A percentile compares a stretch with the other conserved stretches of the same genome.
phyloP scores from a whole-genome alignment of 257 asterid genomes.

The Capsicum chinense region DNA sequence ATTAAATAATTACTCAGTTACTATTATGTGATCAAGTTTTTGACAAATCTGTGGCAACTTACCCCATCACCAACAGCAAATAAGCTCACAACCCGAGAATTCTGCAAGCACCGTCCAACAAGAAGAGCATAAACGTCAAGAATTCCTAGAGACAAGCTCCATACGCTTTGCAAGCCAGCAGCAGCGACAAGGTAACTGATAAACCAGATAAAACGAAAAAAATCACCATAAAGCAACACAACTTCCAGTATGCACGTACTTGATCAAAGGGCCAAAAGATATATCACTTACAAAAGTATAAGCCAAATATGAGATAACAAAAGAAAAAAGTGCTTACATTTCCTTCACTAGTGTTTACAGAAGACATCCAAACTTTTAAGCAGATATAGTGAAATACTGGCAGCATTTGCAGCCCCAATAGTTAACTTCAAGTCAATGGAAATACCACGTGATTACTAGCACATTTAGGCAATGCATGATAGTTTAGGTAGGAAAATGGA shows the following conservation, averaged over 20 bases:
- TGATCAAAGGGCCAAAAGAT: neutral
- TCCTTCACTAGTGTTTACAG: neutral
- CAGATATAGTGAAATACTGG: constrained; percentile 5
- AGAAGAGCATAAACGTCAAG: constrained; percentile 85
- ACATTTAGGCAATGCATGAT: neutral
- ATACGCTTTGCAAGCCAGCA: constrained; percentile 87
- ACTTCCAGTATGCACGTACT: neutral
- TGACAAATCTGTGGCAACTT: constrained; percentile 40
- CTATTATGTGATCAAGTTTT: neutral
- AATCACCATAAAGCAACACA: neutral
- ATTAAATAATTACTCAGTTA: neutral
- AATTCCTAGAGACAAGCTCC: constrained; percentile 88
- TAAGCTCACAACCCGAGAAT: constrained; percentile 66
- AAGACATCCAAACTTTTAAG: neutral
- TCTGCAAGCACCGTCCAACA: constrained; percentile 89
- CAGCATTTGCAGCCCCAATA: neutral
- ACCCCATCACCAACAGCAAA: constrained; percentile 99
- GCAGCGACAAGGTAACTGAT: constrained; percentile 97
- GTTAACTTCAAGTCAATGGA: constrained; percentile 1
- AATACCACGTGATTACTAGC: neutral
- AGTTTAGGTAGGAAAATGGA: too few species aligned
- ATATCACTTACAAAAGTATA: neutral
- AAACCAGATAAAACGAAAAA: constrained; percentile 16
- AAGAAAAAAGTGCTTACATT: neutral
- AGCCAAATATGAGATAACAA: constrained; percentile 2